Evolutionary conservation across 164 flowering plant genomes (phyloP).

Genomic region (Piper longum): DNA sequence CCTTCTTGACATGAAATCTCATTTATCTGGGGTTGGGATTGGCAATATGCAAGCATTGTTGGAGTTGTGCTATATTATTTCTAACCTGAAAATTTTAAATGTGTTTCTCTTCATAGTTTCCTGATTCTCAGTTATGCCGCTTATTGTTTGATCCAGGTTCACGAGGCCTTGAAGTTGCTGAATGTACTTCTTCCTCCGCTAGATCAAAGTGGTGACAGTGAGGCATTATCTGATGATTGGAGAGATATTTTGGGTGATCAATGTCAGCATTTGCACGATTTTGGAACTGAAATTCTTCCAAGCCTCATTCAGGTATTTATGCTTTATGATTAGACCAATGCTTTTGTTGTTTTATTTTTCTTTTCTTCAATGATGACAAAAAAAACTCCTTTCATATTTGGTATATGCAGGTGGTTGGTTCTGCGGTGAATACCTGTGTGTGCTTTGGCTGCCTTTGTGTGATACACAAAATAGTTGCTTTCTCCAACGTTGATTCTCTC

Average conservation of each 20-base stretch:
- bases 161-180: conserved; percentile 63
- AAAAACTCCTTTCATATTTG: conserved; percentile 4
- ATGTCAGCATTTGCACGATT: conserved; percentile 47
- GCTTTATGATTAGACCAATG: neutral
- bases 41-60: too few species aligned
- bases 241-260: conserved; percentile 34
- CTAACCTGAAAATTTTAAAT: too few species aligned
- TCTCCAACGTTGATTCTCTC: conserved; percentile 55
- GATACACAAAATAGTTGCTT: conserved; percentile 49
- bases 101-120: too few species aligned
- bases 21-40: too few species aligned
- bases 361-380: neutral
- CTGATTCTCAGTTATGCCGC: neutral
- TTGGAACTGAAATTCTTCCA: conserved; percentile 64
- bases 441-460: conserved; percentile 68
- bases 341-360: neutral
- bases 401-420: conserved; percentile 53
- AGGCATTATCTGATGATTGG: conserved; percentile 22
- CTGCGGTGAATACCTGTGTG: conserved; percentile 49
- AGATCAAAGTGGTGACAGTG: conserved; percentile 18
- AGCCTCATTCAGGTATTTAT: conserved; percentile 51
- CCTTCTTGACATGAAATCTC: too few species aligned
- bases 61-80: too few species aligned
- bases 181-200: conserved; percentile 65
- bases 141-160: conserved; percentile 29